Conservation (phyloP, 176 grass and related monocot genomes). For the Oryza rufipogon region DNA sequence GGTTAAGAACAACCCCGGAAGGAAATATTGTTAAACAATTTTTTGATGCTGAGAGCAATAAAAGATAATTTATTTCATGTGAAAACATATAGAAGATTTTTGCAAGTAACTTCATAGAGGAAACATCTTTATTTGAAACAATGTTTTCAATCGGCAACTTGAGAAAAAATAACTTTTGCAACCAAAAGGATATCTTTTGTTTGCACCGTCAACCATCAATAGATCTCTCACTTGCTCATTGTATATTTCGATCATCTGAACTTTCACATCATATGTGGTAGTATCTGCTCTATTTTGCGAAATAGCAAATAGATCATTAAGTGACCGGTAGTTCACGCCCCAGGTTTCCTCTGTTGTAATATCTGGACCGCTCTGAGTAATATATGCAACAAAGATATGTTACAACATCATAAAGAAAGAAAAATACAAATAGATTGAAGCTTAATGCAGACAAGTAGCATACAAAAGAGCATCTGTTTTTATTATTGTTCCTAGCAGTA, state of each 20-base stretch:
- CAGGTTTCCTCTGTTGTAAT: slow-evolving; percentile 58
- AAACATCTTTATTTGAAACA: background rate
- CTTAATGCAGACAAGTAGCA: background rate
- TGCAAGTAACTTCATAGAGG: background rate
- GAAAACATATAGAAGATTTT: background rate
- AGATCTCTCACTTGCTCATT: slow-evolving; percentile 97
- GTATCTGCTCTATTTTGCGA: slow-evolving; percentile 69
- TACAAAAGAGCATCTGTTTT: background rate
- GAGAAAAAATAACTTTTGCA: background rate
- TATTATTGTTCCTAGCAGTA: slow-evolving; percentile 6
- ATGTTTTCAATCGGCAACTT: slow-evolving; percentile 18
- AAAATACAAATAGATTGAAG: slow-evolving; percentile 1
- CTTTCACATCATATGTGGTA: slow-evolving; percentile 58
- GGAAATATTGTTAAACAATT: background rate
- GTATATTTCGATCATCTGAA: slow-evolving; percentile 97
- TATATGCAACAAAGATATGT: slow-evolving; percentile 21
- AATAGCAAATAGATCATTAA: slow-evolving; percentile 78
- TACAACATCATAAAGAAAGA: background rate
- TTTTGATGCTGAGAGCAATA: background rate
- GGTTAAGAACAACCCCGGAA: slow-evolving; percentile 43
- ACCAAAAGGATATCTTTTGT: slow-evolving; percentile 85
- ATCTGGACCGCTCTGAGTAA: slow-evolving; percentile 74
- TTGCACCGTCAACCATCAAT: slow-evolving; percentile 61
- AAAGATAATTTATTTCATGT: slow-evolving; percentile 15
- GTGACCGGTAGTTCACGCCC: slow-evolving; percentile 81